Evolutionary conservation across 495 filamentous ascomycete genomes (phyloP).

Genomic region (Penicillium canescens): DNA sequence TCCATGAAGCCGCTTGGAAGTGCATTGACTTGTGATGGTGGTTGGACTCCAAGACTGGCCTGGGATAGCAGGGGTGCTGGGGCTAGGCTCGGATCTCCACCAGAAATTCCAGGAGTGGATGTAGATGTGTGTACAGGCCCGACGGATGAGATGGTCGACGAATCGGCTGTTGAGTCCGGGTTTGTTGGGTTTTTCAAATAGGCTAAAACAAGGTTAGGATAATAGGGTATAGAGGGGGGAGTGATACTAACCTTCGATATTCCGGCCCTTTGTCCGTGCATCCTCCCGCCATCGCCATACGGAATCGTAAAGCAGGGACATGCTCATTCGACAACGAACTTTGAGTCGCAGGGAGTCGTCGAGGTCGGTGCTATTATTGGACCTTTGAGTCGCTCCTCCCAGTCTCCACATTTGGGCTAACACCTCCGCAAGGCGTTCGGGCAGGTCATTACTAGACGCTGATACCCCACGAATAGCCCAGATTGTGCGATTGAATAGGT

Average conservation of each 20-base stretch:
- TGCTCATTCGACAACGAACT: slow-evolving; percentile 86
- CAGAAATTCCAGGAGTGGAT: slow-evolving; percentile 37
- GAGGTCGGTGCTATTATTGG: slow-evolving; percentile 36
- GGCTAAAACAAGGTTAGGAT: slow-evolving; percentile 32
- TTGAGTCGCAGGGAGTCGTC: slow-evolving; percentile 79
- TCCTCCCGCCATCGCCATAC: slow-evolving; percentile 94
- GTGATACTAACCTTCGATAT: slow-evolving; percentile 61
- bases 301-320: slow-evolving; percentile 89
- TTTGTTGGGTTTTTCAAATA: slow-evolving; percentile 87
- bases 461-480: slow-evolving; percentile 74
- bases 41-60: slow-evolving; percentile 32
- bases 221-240: neutral
- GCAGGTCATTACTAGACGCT: slow-evolving; percentile 79
- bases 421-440: slow-evolving; percentile 82
- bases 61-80: slow-evolving; percentile 41
- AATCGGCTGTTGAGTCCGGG: slow-evolving; percentile 74
- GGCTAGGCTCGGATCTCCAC: slow-evolving; percentile 48
- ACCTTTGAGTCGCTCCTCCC: slow-evolving; percentile 50
- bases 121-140: slow-evolving; percentile 31
- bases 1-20: slow-evolving; percentile 59
- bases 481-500: slow-evolving; percentile 75
- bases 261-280: slow-evolving; percentile 74
- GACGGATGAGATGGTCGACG: slow-evolving; percentile 62
- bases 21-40: slow-evolving; percentile 36
- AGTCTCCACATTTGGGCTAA: slow-evolving; percentile 91